phyloP scores from a whole-genome alignment of 192 early-diverging fungal species.

The Umbelopsis vinacea region DNA sequence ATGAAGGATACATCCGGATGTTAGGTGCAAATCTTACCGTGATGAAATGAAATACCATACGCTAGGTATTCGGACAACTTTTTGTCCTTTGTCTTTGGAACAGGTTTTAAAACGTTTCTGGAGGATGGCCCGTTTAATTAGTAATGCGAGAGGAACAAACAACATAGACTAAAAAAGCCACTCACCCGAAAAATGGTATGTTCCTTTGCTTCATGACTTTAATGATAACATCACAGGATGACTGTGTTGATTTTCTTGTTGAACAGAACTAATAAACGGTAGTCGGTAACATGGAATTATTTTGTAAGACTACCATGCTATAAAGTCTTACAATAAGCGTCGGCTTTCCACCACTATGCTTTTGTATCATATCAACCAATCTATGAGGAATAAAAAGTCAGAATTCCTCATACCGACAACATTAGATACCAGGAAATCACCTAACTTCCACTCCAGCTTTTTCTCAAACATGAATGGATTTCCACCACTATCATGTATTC shows the following conservation, averaged over 20 bases:
- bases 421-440: background rate
- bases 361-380: slow-evolving; percentile 41
- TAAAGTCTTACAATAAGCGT: slow-evolving; percentile 39
- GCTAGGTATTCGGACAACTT: slow-evolving; percentile 37
- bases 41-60: slow-evolving; percentile 71
- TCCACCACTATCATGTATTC: slow-evolving; percentile 35
- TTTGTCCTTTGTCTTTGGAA: slow-evolving; percentile 30
- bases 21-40: slow-evolving; percentile 43
- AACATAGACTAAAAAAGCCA: background rate
- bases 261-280: slow-evolving; percentile 38
- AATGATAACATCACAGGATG: slow-evolving; percentile 40
- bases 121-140: background rate
- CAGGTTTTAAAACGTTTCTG: background rate
- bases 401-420: background rate
- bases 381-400: slow-evolving; percentile 15
- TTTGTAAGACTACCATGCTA: background rate
- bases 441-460: slow-evolving; percentile 55
- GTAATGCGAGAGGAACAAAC: background rate
- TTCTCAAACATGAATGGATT: slow-evolving; percentile 63
- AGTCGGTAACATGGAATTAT: background rate
- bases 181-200: slow-evolving; percentile 18
- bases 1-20: background rate
- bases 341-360: slow-evolving; percentile 36
- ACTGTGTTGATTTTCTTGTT: slow-evolving; percentile 43
- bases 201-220: slow-evolving; percentile 28